phyloP scores from a whole-genome alignment of 2,329 filamentous ascomycete genomes.

The Trichophyton benhamiae region DNA sequence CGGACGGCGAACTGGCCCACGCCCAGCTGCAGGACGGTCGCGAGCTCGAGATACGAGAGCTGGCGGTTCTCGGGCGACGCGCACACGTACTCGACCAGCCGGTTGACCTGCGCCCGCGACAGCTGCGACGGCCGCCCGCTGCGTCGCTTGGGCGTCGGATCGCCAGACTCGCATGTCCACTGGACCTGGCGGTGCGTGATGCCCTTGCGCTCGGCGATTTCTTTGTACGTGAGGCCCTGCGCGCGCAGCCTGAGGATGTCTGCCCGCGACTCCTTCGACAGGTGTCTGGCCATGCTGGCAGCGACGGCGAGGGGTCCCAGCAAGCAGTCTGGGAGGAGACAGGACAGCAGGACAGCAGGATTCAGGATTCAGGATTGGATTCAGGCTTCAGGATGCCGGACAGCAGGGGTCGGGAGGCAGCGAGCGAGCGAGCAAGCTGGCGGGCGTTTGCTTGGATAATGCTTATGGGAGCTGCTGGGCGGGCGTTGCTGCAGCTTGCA shows the following conservation, averaged over 20 bases:
- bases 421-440: too few species aligned
- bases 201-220: neutral
- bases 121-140: neutral
- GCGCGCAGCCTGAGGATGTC: neutral
- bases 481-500: too few species aligned
- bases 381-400: too few species aligned
- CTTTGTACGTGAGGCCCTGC: neutral
- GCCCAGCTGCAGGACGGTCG: neutral
- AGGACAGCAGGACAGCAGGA: neutral
- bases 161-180: constrained; percentile 1
- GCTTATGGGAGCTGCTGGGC: neutral
- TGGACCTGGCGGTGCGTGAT: constrained; percentile 2
- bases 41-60: neutral
- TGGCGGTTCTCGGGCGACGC: constrained; percentile 1
- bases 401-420: too few species aligned
- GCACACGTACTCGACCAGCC: neutral
- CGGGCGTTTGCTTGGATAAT: neutral
- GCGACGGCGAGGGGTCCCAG: neutral
- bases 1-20: constrained; percentile 1
- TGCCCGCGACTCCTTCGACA: neutral
- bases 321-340: neutral
- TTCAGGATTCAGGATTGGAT: too few species aligned
- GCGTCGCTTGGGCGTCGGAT: constrained; percentile 1
- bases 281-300: neutral
- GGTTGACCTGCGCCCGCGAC: neutral